Conservation (phyloP, 805 yeast species). For the Brettanomyces nanus region DNA sequence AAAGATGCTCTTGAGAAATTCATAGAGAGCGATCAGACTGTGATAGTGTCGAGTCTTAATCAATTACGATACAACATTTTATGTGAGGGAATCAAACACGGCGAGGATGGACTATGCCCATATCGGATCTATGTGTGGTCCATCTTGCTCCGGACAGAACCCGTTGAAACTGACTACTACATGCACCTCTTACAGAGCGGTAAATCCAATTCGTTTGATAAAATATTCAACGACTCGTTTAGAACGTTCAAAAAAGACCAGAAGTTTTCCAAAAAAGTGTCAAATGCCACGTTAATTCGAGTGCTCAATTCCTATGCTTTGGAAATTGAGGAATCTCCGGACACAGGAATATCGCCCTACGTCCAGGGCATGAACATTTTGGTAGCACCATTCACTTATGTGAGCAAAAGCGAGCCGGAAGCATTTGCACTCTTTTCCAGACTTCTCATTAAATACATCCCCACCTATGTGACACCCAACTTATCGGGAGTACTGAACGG, state of each 20-base stretch:
- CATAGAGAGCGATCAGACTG: constrained; percentile 34
- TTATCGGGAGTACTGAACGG: constrained; percentile 80
- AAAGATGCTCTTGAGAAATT: constrained; percentile 49
- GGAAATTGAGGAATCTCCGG: constrained; percentile 19
- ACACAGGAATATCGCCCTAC: constrained; percentile 36
- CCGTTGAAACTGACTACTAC: constrained; percentile 49
- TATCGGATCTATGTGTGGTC: constrained; percentile 79
- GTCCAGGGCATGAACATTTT: constrained; percentile 93
- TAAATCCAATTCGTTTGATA: constrained; percentile 51
- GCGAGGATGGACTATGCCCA: constrained; percentile 41
- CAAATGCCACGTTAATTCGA: constrained; percentile 62
- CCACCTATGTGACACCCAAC: constrained; percentile 69
- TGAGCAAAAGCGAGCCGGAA: constrained; percentile 75
- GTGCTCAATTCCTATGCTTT: constrained; percentile 68
- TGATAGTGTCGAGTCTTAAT: constrained; percentile 40
- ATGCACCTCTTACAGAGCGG: constrained; percentile 44
- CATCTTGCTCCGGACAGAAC: constrained; percentile 56
- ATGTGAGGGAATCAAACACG: constrained; percentile 34
- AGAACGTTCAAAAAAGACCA: constrained; percentile 74
- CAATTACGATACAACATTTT: constrained; percentile 46
- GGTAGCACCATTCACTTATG: constrained; percentile 74
- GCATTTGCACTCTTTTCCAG: constrained; percentile 67
- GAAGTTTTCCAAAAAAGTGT: constrained; percentile 52
- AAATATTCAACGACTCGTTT: constrained; percentile 80
- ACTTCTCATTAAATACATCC: constrained; percentile 56